Conservation (phyloP, 129 eudicot species). For the Rutidosis leptorrhynchoides region DNA sequence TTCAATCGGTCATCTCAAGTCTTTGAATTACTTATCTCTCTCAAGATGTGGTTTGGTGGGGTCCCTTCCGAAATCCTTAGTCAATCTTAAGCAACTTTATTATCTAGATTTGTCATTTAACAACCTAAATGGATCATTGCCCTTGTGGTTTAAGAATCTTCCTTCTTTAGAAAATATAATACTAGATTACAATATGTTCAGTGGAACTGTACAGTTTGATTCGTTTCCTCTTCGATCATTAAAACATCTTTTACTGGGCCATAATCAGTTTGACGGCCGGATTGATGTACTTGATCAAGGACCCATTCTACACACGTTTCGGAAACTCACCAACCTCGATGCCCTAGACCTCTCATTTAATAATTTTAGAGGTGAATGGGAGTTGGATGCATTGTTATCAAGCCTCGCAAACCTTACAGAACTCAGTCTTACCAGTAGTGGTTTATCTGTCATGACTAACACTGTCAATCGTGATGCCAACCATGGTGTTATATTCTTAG, state of each 20-base stretch:
- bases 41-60: not conserved
- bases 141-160: not conserved
- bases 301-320: slow-evolving; percentile 1
- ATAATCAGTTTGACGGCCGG: slow-evolving; percentile 17
- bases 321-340: not conserved
- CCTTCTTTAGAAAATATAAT: not conserved
- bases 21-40: not conserved
- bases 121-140: not conserved
- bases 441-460: too few relatives aligned
- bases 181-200: not conserved
- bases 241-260: not conserved
- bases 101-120: not conserved
- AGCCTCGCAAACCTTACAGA: too few relatives aligned
- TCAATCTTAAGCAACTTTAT: not conserved
- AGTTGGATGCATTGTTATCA: too few relatives aligned
- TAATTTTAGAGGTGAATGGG: slow-evolving; percentile 3
- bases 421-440: too few relatives aligned
- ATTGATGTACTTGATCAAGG: slow-evolving; percentile 4
- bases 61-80: not conserved
- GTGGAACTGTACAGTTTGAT: not conserved
- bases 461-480: too few relatives aligned
- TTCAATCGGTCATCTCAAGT: not conserved
- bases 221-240: not conserved
- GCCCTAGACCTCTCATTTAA: slow-evolving; percentile 1
- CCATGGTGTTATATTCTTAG: too few relatives aligned